Evolutionary conservation across 2,329 filamentous ascomycete genomes (phyloP), one percentile per base, ranked within the genome.

Genomic region (Pseudopyrenochaeta lycopersici): DNA sequence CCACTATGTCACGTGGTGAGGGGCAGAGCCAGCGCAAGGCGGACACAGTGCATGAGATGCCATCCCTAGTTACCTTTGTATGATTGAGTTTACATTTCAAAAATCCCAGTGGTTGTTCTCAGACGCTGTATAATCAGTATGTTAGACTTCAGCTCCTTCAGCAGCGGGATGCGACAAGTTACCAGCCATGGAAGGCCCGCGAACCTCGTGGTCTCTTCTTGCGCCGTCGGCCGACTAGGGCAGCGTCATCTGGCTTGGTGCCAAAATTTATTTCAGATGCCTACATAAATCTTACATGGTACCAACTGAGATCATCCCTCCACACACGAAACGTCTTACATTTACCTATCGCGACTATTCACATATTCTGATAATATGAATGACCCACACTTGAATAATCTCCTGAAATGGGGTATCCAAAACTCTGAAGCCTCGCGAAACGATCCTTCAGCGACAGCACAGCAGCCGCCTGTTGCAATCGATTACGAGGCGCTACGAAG

Each of bases 371-470:
- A 14, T 62, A 64, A 67, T 68, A 81, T 75, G 71, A 82, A 81
- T 82, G 82, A 85, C 77, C 87, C 83, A 75, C 82, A 83, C 62
- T 83, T 94, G 72, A 92, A 91, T 79, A 84, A 87, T 49, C 88
- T 94, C 76, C 86, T 95, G 56, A 89, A 90, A 84, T 95, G 91
- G 91, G 83, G 88, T 67, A 82, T 90, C 67, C 79, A 88, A 68
- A 89, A 90, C 74, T 85, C 85, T 38, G 77, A 78, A 32, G 73
- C 77, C 49, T 72, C 79, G 27, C 71, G 64, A 59, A 68, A 63
- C 63, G 68, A 69, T 43, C 63, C 60, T 69, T 58, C 57, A 31
- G 47, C 41, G 91, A 91, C 46, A 21, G 36, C 23, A 27, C 23
- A 52, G n/a, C 53, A 56, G 43, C 50, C 49, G 15, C 48, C 46